phyloP scores from a whole-genome alignment of 2,329 filamentous ascomycete genomes.

The Fusarium nodosum region DNA sequence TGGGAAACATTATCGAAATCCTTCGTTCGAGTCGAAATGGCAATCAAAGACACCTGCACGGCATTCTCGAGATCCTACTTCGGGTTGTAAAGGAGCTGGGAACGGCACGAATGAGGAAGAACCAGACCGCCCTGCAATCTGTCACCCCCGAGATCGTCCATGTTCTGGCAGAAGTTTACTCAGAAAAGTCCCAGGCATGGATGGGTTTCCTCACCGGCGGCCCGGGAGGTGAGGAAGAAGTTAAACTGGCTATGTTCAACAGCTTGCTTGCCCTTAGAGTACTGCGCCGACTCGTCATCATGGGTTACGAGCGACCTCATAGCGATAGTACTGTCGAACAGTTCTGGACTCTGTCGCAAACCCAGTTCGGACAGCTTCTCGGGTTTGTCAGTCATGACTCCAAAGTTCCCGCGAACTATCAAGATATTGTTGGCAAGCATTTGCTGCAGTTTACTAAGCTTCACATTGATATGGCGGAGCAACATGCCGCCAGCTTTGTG shows the following conservation, averaged over 20 bases:
- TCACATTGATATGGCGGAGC: conserved; percentile 85
- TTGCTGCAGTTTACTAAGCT: conserved; percentile 91
- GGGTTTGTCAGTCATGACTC: conserved; percentile 70
- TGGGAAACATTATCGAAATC: conserved; percentile 72
- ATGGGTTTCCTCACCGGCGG: conserved; percentile 69
- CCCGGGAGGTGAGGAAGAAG: conserved; percentile 69
- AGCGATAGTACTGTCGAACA: conserved; percentile 80
- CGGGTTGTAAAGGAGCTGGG: conserved; percentile 92
- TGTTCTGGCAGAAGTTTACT: conserved; percentile 82
- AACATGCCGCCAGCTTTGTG: conserved; percentile 85
- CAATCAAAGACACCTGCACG: conserved; percentile 75
- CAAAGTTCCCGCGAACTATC: conserved; percentile 66
- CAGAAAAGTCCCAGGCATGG: conserved; percentile 79
- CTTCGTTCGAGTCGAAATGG: conserved; percentile 68
- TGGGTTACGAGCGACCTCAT: conserved; percentile 87
- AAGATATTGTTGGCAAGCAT: conserved; percentile 82
- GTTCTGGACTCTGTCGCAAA: conserved; percentile 84
- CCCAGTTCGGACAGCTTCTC: conserved; percentile 83
- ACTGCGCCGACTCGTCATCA: conserved; percentile 81
- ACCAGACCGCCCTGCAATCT: conserved; percentile 81
- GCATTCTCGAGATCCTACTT: conserved; percentile 81
- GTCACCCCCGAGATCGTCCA: conserved; percentile 88
- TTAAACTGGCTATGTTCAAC: conserved; percentile 76
- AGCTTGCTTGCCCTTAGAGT: conserved; percentile 85
- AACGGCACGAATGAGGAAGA: conserved; percentile 80